Percentiles rank a stretch among this genome's conserved stretches.
These are phyloP conservation scores for Flaveria sonorensis DNA, from an alignment of 129 eudicot genomes.

Conservation along the genomic window DNA sequence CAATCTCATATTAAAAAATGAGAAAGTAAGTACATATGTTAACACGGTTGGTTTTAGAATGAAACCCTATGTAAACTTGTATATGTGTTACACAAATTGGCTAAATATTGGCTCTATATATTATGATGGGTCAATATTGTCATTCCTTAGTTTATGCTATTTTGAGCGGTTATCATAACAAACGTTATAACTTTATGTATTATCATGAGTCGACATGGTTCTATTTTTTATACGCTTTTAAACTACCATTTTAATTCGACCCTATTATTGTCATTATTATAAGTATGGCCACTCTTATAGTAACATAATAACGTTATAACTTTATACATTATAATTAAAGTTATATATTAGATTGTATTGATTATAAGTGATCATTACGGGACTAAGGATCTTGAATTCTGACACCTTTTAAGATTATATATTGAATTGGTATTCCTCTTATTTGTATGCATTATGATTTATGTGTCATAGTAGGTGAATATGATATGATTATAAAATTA, in stretches of 20 bases:
- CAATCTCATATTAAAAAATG: neutral
- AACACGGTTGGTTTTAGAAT: neutral
- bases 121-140: neutral
- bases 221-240: neutral
- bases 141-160: neutral
- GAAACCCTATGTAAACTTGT: neutral
- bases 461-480: conserved; percentile 1
- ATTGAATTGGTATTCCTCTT: neutral
- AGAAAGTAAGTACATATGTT: neutral
- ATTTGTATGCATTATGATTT: neutral
- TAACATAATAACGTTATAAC: neutral
- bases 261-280: neutral
- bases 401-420: neutral
- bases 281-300: neutral
- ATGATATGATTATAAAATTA: neutral
- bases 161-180: neutral
- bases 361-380: neutral
- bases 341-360: neutral
- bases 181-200: neutral
- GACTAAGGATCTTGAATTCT: conserved; percentile 11
- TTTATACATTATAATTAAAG: neutral
- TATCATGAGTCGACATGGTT: neutral
- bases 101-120: neutral
- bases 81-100: neutral
- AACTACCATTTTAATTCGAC: neutral